A percentile compares a stretch with the other conserved stretches of the same genome.
phyloP scores from a whole-genome alignment of 2,329 filamentous ascomycete species.

The Cercospora citrullina region DNA sequence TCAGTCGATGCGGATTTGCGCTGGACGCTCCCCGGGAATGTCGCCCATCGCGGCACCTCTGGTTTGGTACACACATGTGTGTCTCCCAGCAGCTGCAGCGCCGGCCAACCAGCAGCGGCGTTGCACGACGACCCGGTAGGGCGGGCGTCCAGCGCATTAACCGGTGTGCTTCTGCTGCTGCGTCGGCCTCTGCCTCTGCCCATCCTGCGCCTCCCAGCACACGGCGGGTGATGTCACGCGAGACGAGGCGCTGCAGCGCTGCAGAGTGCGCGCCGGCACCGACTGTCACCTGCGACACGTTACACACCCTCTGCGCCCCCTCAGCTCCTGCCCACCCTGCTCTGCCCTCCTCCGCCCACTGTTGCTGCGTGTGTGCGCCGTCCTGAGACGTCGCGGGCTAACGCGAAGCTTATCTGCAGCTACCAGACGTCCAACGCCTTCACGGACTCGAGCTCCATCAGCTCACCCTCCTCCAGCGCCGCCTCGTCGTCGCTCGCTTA shows the following conservation, averaged over 20 bases:
- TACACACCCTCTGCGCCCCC: conserved; percentile 27
- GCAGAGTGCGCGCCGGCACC: conserved; percentile 18
- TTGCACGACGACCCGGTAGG: conserved; percentile 25
- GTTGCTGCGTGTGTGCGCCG: conserved; percentile 13
- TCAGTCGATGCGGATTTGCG: conserved; percentile 20
- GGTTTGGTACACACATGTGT: conserved; percentile 19
- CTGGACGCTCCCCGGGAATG: conserved; percentile 17
- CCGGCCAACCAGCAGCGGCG: conserved; percentile 20
- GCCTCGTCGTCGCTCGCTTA: conserved; percentile 48
- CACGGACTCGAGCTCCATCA: conserved; percentile 58
- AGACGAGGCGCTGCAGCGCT: conserved; percentile 19
- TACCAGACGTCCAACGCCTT: conserved; percentile 50
- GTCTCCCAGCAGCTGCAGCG: conserved; percentile 19
- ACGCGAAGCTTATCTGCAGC: conserved; percentile 34
- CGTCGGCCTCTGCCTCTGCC: background rate
- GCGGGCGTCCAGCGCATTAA: conserved; percentile 25
- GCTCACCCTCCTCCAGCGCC: conserved; percentile 54
- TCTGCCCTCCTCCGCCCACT: background rate
- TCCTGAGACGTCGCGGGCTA: conserved; percentile 21
- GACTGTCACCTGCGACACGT: conserved; percentile 27
- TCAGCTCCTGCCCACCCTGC: conserved; percentile 5
- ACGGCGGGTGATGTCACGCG: conserved; percentile 29
- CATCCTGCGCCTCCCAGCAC: conserved; percentile 21
- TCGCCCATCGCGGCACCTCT: conserved; percentile 23
- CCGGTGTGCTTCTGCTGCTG: conserved; percentile 14